Conservation (phyloP, 148 eudicot species). For the Fagopyrum tataricum region DNA sequence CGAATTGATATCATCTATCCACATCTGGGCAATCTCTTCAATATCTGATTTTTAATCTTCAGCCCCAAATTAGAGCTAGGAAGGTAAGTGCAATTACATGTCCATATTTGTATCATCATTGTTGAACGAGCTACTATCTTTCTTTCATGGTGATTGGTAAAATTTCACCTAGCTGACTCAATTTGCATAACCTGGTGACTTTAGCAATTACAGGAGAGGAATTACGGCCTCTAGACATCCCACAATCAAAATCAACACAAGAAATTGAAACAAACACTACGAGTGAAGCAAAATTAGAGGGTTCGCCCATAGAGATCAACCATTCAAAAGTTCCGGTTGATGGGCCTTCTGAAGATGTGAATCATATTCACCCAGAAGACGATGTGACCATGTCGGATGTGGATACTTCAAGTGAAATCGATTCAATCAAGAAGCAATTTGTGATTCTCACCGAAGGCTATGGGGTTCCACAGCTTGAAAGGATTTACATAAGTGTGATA, state of each 20-base stretch:
- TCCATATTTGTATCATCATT: not conserved
- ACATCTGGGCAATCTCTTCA: no score
- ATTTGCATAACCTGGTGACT: not conserved
- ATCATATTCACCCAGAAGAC: constrained; percentile 23
- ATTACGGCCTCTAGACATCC: constrained; percentile 26
- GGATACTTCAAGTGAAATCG: no score
- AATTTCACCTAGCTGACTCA: no score
- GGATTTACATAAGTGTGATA: no score
- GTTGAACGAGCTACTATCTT: not conserved
- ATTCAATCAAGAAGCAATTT: no score
- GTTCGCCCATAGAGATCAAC: constrained; percentile 20
- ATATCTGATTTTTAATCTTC: no score
- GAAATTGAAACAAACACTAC: constrained; percentile 36
- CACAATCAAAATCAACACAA: constrained; percentile 29
- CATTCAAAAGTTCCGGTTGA: constrained; percentile 16
- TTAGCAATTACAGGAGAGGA: constrained; percentile 29
- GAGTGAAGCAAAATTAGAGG: constrained; percentile 23
- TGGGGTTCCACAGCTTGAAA: no score
- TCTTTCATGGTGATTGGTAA: not conserved
- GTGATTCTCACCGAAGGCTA: no score
- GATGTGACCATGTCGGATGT: no score
- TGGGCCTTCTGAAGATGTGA: constrained; percentile 23
- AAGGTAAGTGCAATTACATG: no score
- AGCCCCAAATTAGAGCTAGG: no score
- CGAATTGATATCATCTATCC: no score